Evolutionary conservation across 2,329 filamentous ascomycete genomes (phyloP).

Genomic region (Colletotrichum eleusines): DNA sequence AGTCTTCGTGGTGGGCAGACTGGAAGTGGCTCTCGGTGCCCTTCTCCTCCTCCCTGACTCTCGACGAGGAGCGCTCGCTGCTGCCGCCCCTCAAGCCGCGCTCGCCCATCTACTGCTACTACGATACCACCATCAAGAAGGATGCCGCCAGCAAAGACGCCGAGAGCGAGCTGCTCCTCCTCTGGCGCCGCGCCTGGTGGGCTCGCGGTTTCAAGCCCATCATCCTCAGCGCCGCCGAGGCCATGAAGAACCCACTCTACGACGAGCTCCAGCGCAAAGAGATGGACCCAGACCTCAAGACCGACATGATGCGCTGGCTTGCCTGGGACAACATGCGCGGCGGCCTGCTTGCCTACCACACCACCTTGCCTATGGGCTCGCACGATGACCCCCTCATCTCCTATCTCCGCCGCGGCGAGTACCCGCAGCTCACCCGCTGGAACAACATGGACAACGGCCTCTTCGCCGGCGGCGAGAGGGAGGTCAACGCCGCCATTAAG

Average conservation of each 20-base stretch:
- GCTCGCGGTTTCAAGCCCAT: slow-evolving; percentile 90
- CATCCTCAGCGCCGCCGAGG: slow-evolving; percentile 83
- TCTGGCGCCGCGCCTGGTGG: slow-evolving; percentile 96
- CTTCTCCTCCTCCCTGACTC: slow-evolving; percentile 83
- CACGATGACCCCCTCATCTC: slow-evolving; percentile 78
- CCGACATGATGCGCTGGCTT: slow-evolving; percentile 85
- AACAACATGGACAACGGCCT: slow-evolving; percentile 78
- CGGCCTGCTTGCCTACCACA: slow-evolving; percentile 82
- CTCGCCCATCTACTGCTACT: slow-evolving; percentile 89
- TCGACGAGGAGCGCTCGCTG: slow-evolving; percentile 86
- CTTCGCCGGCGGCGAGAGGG: slow-evolving; percentile 76
- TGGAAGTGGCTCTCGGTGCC: slow-evolving; percentile 89
- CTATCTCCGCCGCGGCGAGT: slow-evolving; percentile 81
- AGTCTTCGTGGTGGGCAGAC: slow-evolving; percentile 86
- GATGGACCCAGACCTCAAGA: slow-evolving; percentile 72
- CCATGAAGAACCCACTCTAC: slow-evolving; percentile 85
- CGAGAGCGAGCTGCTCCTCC: slow-evolving; percentile 82
- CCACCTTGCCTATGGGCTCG: slow-evolving; percentile 86
- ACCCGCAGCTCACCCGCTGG: slow-evolving; percentile 79
- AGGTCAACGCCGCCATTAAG: slow-evolving; percentile 73
- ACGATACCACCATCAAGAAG: slow-evolving; percentile 76
- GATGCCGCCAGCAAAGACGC: slow-evolving; percentile 75
- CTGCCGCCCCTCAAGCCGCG: slow-evolving; percentile 81
- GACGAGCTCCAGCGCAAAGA: slow-evolving; percentile 72
- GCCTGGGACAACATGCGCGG: slow-evolving; percentile 94